Evolutionary conservation across 1,284 basidiomycete genomes (phyloP).

Genomic region (Ceratobasidium sp.): DNA sequence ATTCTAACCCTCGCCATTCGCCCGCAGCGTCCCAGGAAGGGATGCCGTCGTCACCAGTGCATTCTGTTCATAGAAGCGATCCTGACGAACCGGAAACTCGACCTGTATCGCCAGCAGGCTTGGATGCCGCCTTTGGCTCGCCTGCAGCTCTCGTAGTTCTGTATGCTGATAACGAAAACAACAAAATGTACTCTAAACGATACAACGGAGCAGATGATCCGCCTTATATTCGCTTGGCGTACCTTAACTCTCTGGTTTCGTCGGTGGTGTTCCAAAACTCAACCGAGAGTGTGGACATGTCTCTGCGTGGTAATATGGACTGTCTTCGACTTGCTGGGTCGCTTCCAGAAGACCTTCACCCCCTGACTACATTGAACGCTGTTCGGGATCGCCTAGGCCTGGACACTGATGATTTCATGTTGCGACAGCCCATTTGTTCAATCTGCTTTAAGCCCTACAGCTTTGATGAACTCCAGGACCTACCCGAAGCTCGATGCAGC

Average conservation of each 20-base stretch:
- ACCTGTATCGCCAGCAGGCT: no score
- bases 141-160: background rate
- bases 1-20: no score
- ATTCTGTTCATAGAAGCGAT: no score
- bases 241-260: background rate
- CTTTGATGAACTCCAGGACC: background rate
- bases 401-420: background rate
- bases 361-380: background rate
- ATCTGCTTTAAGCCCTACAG: conserved; percentile 12
- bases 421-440: background rate
- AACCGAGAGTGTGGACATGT: background rate
- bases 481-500: background rate
- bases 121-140: no score
- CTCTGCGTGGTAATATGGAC: background rate
- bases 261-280: background rate
- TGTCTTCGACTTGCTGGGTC: background rate
- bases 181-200: background rate
- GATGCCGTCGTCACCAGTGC: no score
- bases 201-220: background rate
- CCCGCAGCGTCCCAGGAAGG: no score
- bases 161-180: background rate
- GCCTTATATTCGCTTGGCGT: background rate
- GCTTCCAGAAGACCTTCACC: conserved; percentile 1
- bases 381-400: conserved; percentile 3
- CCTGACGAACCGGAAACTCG: no score